Evolutionary conservation across 164 flowering plant genomes (phyloP).

Genomic region (Malania oleifera): DNA sequence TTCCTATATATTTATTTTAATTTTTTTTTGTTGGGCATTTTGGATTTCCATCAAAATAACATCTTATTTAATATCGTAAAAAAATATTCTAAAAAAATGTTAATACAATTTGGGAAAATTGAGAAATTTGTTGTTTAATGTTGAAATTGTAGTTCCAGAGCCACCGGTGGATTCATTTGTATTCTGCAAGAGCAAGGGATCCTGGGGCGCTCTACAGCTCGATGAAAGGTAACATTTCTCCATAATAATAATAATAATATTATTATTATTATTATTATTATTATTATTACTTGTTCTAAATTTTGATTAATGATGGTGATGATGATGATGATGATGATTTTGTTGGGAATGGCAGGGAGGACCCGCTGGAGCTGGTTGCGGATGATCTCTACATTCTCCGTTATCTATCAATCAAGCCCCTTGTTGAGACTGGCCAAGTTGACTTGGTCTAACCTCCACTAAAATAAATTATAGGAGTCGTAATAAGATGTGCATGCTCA

Average conservation of each 20-base stretch:
- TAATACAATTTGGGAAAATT: too few relatives aligned
- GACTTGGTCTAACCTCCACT: conserved; percentile 57
- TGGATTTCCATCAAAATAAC: too few relatives aligned
- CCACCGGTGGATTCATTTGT: conserved; percentile 80
- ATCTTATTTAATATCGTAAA: too few relatives aligned
- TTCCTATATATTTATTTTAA: too few relatives aligned
- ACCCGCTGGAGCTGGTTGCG: conserved; percentile 55
- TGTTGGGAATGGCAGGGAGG: conserved; percentile 34
- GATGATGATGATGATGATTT: neutral
- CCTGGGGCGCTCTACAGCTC: conserved; percentile 61
- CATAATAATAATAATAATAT: too few relatives aligned
- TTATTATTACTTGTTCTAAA: neutral
- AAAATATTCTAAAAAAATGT: too few relatives aligned
- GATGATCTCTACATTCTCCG: conserved; percentile 64
- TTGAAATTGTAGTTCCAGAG: conserved; percentile 67
- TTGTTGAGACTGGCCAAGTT: conserved; percentile 56
- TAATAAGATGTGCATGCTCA: too few relatives aligned
- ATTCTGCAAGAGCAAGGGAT: conserved; percentile 65
- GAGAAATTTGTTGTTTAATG: too few relatives aligned
- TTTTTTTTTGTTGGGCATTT: too few relatives aligned
- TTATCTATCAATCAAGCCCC: conserved; percentile 68
- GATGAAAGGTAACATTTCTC: conserved; percentile 49
- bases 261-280: neutral
- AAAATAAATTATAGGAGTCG: too few relatives aligned
- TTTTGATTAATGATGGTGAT: neutral